Evolutionary conservation across 495 filamentous ascomycete species (phyloP).

Genomic region (Podospora anserina): DNA sequence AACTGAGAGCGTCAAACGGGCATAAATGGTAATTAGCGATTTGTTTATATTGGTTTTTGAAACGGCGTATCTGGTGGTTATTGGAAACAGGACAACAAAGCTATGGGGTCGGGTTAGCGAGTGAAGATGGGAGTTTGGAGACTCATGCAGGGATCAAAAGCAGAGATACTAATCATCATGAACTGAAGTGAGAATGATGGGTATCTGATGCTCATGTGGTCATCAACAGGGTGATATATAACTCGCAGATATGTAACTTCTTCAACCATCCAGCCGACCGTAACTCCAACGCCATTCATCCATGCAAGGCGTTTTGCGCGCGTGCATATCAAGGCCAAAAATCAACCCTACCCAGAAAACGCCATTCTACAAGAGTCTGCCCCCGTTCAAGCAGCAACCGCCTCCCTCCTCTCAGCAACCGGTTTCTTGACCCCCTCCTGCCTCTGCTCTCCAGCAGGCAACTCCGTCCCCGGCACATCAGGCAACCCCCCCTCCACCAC

Average conservation of each 20-base stretch:
- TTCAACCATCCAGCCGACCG: not conserved
- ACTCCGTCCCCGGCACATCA: conserved; percentile 53
- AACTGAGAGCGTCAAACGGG: not conserved
- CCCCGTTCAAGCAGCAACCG: not conserved
- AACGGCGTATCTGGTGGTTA: not conserved
- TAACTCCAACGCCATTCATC: not conserved
- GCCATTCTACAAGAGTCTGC: not conserved
- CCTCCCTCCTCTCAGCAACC: conserved; percentile 6
- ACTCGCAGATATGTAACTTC: not conserved
- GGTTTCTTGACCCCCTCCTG: conserved; percentile 29
- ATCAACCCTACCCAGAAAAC: not conserved
- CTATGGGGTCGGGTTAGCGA: not conserved
- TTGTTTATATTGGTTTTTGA: not conserved
- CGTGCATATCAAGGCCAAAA: not conserved
- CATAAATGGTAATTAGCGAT: not conserved
- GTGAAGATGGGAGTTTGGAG: not conserved
- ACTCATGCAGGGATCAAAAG: not conserved
- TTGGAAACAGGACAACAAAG: not conserved
- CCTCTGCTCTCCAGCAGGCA: conserved; percentile 23
- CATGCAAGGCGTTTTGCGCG: not conserved
- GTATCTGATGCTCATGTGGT: not conserved
- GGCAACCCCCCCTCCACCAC: conserved; percentile 46
- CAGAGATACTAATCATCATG: not conserved
- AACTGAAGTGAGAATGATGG: not conserved
- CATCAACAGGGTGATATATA: not conserved